Percentiles rank a stretch among this genome's conserved stretches.
Evolutionary conservation across 2,329 filamentous ascomycete genomes (phyloP).

Genomic region (Aureobasidium zeae): DNA sequence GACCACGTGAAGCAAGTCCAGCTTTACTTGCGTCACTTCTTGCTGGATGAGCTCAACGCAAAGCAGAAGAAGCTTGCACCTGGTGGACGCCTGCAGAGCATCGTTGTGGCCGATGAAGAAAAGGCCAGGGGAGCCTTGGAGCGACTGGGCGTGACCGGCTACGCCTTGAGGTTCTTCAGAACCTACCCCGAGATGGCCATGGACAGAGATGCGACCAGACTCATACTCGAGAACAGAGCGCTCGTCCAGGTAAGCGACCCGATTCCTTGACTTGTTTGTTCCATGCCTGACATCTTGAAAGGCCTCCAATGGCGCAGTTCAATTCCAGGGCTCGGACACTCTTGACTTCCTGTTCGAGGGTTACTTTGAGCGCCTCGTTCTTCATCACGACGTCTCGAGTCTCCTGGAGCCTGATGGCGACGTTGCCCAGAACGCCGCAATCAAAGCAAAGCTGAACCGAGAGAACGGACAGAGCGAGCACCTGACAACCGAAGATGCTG

Average conservation of each 20-base stretch:
- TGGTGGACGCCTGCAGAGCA: not conserved
- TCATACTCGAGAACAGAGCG: conserved; percentile 1
- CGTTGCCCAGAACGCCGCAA: not conserved
- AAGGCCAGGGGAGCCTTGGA: not conserved
- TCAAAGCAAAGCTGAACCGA: not conserved
- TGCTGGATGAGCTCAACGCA: conserved; percentile 3
- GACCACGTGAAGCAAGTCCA: not conserved
- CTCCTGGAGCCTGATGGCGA: not conserved
- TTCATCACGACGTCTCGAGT: not conserved
- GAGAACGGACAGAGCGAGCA: too few species aligned
- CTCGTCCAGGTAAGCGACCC: not conserved
- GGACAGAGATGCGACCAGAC: not conserved
- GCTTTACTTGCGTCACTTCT: not conserved
- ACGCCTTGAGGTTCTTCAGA: not conserved
- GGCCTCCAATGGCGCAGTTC: conserved; percentile 1
- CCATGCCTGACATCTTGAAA: not conserved
- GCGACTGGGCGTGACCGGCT: conserved; percentile 1
- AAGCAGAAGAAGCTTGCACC: conserved; percentile 1
- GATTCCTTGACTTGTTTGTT: too few species aligned
- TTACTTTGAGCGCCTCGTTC: not conserved
- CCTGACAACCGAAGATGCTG: not conserved
- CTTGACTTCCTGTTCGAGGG: conserved; percentile 12
- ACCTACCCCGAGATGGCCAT: conserved; percentile 7
- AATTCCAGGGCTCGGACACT: not conserved
- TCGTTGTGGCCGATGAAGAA: not conserved